Conservation (phyloP, 1,139 yeast species). For the Pichia sp. region DNA sequence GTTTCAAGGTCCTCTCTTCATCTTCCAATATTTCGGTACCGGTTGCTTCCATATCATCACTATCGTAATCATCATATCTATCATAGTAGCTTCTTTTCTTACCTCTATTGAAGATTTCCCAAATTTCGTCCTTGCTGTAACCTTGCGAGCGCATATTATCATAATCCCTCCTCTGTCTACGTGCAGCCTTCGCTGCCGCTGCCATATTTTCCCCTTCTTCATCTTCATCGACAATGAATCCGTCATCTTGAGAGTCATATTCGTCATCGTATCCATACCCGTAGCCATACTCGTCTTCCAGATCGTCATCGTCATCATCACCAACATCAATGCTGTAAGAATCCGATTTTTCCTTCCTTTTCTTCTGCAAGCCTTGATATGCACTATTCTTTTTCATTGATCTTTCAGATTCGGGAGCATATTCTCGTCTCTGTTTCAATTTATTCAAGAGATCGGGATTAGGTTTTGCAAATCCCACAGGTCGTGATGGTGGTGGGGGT, state of each 20-base stretch:
- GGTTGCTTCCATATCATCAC: slow-evolving; percentile 90
- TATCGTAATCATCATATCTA: slow-evolving; percentile 47
- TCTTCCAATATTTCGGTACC: slow-evolving; percentile 83
- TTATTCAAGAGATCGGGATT: slow-evolving; percentile 27
- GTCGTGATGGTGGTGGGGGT: not conserved
- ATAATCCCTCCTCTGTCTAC: slow-evolving; percentile 41
- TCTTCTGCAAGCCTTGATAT: not conserved
- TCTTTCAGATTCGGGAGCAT: not conserved
- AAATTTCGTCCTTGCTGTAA: slow-evolving; percentile 78
- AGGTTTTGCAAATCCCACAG: slow-evolving; percentile 27
- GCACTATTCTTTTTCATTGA: not conserved
- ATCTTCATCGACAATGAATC: slow-evolving; percentile 56
- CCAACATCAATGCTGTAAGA: slow-evolving; percentile 20
- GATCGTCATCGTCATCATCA: slow-evolving; percentile 17
- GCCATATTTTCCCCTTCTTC: slow-evolving; percentile 16
- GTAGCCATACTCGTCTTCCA: slow-evolving; percentile 12
- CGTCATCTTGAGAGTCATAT: slow-evolving; percentile 39
- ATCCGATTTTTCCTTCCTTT: slow-evolving; percentile 13
- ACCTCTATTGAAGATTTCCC: slow-evolving; percentile 77
- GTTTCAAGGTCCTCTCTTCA: slow-evolving; percentile 55
- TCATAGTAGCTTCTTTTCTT: slow-evolving; percentile 35
- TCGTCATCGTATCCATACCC: slow-evolving; percentile 24
- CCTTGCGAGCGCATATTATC: slow-evolving; percentile 31
- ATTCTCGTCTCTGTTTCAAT: slow-evolving; percentile 17
- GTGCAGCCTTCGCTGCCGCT: slow-evolving; percentile 29